Conservation (phyloP, 495 filamentous ascomycete genomes). For the Talaromyces wortmannii region DNA sequence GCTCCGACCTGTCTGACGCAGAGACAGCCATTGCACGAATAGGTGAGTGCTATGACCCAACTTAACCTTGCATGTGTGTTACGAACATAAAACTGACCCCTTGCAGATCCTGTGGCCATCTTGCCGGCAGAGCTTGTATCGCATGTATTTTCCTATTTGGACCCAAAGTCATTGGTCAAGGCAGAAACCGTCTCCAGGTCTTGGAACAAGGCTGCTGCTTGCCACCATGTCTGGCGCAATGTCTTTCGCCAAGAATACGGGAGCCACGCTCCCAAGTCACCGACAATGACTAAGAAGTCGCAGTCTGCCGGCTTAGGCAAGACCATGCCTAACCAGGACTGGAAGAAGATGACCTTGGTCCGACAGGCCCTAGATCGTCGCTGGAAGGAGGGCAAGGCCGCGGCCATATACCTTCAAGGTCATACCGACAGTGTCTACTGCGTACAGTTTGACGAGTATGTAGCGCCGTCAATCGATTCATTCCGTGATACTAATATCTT, state of each 20-base stretch:
- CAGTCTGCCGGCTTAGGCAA: slow-evolving; percentile 44
- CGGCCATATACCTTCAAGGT: slow-evolving; percentile 81
- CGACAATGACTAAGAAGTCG: slow-evolving; percentile 30
- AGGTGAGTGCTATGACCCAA: slow-evolving; percentile 20
- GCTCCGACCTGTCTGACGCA: slow-evolving; percentile 33
- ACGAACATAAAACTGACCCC: slow-evolving; percentile 15
- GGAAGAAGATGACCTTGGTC: slow-evolving; percentile 79
- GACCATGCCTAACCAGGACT: slow-evolving; percentile 52
- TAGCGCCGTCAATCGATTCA: slow-evolving; percentile 6
- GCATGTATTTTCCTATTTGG: slow-evolving; percentile 64
- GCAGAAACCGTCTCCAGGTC: slow-evolving; percentile 53
- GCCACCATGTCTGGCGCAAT: slow-evolving; percentile 68
- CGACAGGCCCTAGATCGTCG: slow-evolving; percentile 65
- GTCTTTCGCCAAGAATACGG: slow-evolving; percentile 65
- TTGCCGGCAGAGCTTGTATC: slow-evolving; percentile 69
- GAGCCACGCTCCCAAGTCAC: slow-evolving; percentile 29
- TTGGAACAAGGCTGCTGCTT: slow-evolving; percentile 58
- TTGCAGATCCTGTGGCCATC: slow-evolving; percentile 55
- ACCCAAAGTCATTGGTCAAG: slow-evolving; percentile 56
- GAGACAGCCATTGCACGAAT: slow-evolving; percentile 32
- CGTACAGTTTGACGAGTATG: slow-evolving; percentile 93
- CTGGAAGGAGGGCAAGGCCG: slow-evolving; percentile 73
- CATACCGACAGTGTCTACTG: slow-evolving; percentile 96
- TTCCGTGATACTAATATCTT: background rate
- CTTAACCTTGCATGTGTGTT: slow-evolving; percentile 13